A percentile compares a stretch with the other conserved stretches of the same genome.
Evolutionary conservation across 225 moss, liverwort and hornwort species (phyloP).

Genomic region (Pseudoscleropodium purum): DNA sequence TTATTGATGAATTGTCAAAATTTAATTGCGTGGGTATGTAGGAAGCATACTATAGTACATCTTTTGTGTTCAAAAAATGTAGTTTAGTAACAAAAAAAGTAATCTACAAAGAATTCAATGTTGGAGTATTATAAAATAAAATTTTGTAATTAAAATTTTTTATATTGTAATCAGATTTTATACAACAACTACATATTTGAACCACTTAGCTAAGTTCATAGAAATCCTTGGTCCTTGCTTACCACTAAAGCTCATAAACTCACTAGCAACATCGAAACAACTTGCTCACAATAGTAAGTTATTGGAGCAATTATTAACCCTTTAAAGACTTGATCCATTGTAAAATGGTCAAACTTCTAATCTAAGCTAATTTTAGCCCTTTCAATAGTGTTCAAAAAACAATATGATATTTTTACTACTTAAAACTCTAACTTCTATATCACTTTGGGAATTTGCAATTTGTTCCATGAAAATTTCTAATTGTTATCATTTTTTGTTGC

Average conservation of each 20-base stretch:
- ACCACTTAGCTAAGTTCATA: background rate
- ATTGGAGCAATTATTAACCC: no score
- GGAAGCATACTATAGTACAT: background rate
- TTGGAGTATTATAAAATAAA: background rate
- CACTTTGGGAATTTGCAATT: no score
- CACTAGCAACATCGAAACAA: background rate
- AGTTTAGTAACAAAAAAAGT: no score
- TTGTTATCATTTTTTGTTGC: no score
- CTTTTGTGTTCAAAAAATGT: background rate
- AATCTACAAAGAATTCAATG: background rate
- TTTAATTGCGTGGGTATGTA: background rate
- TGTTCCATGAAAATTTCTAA: no score
- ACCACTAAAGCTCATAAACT: rapidly evolving
- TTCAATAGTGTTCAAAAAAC: no score
- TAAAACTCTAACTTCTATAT: no score
- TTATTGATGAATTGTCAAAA: background rate
- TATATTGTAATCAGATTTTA: background rate
- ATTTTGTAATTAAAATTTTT: background rate
- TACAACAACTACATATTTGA: background rate
- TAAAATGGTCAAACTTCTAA: no score
- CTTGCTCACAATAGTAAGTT: background rate
- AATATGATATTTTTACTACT: no score
- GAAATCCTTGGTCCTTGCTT: background rate
- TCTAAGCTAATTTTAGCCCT: no score
- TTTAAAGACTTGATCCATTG: no score